Evolutionary conservation across 1,284 basidiomycete genomes (phyloP).

Genomic region (Earliella scabrosa): DNA sequence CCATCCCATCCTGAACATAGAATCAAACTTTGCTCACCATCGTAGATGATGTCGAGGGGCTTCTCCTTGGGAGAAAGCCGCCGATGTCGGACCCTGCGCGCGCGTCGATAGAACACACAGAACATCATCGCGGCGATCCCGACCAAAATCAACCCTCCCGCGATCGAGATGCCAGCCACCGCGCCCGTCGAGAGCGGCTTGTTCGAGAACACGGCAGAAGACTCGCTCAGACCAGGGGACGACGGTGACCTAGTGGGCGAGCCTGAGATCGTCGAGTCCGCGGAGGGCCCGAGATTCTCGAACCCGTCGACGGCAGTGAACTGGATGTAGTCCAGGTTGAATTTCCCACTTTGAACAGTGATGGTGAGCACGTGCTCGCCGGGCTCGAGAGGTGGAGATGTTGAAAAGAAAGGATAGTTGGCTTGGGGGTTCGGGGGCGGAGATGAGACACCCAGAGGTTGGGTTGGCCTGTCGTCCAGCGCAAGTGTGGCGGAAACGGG

Average conservation of each 20-base stretch:
- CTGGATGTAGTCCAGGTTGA: slow-evolving; percentile 20
- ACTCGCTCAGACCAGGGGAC: too few relatives aligned
- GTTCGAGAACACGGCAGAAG: neutral
- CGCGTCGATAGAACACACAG: slow-evolving; percentile 12
- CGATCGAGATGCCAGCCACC: slow-evolving; percentile 14
- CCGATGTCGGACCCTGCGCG: slow-evolving; percentile 15
- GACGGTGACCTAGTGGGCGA: neutral
- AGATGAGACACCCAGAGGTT: neutral
- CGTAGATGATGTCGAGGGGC: slow-evolving; percentile 15
- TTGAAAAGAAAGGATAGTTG: slow-evolving; percentile 21
- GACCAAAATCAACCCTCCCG: neutral
- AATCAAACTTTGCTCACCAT: slow-evolving; percentile 9
- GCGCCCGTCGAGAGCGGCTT: slow-evolving; percentile 1
- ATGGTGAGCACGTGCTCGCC: slow-evolving; percentile 16
- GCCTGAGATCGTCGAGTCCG: neutral
- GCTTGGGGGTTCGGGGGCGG: slow-evolving; percentile 1
- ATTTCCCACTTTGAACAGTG: slow-evolving; percentile 8
- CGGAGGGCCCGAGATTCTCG: slow-evolving; percentile 4
- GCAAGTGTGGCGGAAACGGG: slow-evolving; percentile 11
- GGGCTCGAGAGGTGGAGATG: slow-evolving; percentile 2
- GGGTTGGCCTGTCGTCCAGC: slow-evolving; percentile 9
- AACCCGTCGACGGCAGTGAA: slow-evolving; percentile 4
- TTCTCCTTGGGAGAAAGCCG: slow-evolving; percentile 16
- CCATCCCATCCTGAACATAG: too few relatives aligned
- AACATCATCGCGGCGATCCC: neutral